A percentile compares a stretch with the other conserved stretches of the same genome.
These are phyloP conservation scores for Plasmodium falciparum DNA, from an alignment of 169 alveolate genomes.

Conservation along the genomic window DNA sequence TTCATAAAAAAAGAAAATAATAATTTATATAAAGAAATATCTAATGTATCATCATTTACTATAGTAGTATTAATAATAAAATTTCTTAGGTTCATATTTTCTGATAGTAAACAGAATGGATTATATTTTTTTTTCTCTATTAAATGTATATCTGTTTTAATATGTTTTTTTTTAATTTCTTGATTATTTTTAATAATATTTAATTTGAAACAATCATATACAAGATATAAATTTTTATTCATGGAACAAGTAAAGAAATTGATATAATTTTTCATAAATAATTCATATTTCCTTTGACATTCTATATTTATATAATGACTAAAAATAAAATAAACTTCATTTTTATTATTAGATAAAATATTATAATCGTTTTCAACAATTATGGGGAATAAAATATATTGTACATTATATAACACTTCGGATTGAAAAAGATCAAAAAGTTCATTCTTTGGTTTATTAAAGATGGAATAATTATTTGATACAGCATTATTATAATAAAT, in stretches of 20 bases:
- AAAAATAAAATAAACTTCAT: constrained; percentile 34
- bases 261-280: constrained; percentile 36
- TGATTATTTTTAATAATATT: background rate
- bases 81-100: constrained; percentile 17
- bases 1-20: constrained; percentile 30
- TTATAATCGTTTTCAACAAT: constrained; percentile 14
- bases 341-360: background rate
- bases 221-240: constrained; percentile 41
- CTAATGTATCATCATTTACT: constrained; percentile 17
- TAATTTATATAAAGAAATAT: background rate
- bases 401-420: constrained; percentile 22
- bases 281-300: constrained; percentile 49
- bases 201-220: constrained; percentile 66
- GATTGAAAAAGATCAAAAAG: constrained; percentile 43
- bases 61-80: constrained; percentile 1
- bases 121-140: constrained; percentile 15
- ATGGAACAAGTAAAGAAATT: constrained; percentile 45
- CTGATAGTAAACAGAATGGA: constrained; percentile 17
- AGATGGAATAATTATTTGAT: too few relatives aligned
- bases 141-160: constrained; percentile 13
- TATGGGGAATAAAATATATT: constrained; percentile 37
- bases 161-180: background rate
- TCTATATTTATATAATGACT: constrained; percentile 55
- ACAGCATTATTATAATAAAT: too few relatives aligned
- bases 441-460: too few relatives aligned